A percentile compares a stretch with the other conserved stretches of the same genome.
phyloP scores from a whole-genome alignment of 2,329 filamentous ascomycete genomes.

The Ascosphaera apis region DNA sequence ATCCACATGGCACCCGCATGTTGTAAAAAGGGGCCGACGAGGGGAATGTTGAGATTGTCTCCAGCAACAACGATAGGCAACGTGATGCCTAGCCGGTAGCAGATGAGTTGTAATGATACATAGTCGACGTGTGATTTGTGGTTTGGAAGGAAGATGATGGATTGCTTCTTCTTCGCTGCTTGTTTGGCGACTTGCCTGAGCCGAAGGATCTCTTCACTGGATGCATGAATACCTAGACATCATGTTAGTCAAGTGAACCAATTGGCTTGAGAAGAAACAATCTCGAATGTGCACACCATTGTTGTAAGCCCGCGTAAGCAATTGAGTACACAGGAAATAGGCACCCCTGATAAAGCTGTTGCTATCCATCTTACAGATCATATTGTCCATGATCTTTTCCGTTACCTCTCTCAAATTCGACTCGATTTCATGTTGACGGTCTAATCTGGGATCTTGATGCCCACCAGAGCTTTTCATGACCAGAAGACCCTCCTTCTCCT shows the following conservation, averaged over 20 bases:
- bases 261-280: slow-evolving; percentile 1
- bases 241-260: slow-evolving; percentile 3
- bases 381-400: slow-evolving; percentile 68
- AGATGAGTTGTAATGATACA: slow-evolving; percentile 82
- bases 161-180: slow-evolving; percentile 71
- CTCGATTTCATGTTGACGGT: slow-evolving; percentile 38
- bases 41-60: slow-evolving; percentile 86
- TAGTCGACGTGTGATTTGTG: slow-evolving; percentile 95
- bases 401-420: slow-evolving; percentile 55
- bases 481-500: slow-evolving; percentile 52
- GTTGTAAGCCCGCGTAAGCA: slow-evolving; percentile 81
- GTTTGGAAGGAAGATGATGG: slow-evolving; percentile 85
- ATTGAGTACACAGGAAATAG: slow-evolving; percentile 71
- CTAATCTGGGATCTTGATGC: slow-evolving; percentile 1
- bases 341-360: slow-evolving; percentile 77
- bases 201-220: slow-evolving; percentile 73
- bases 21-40: slow-evolving; percentile 75
- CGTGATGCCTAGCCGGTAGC: slow-evolving; percentile 73
- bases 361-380: slow-evolving; percentile 99
- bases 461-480: slow-evolving; percentile 13
- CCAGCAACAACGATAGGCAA: slow-evolving; percentile 83
- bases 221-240: slow-evolving; percentile 55
- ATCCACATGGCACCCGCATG: slow-evolving; percentile 97
- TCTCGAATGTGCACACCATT: no score
- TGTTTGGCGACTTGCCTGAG: slow-evolving; percentile 60